Evolutionary conservation across 2,329 filamentous ascomycete species (phyloP).

Genomic region (Aspergillus puulaauensis): DNA sequence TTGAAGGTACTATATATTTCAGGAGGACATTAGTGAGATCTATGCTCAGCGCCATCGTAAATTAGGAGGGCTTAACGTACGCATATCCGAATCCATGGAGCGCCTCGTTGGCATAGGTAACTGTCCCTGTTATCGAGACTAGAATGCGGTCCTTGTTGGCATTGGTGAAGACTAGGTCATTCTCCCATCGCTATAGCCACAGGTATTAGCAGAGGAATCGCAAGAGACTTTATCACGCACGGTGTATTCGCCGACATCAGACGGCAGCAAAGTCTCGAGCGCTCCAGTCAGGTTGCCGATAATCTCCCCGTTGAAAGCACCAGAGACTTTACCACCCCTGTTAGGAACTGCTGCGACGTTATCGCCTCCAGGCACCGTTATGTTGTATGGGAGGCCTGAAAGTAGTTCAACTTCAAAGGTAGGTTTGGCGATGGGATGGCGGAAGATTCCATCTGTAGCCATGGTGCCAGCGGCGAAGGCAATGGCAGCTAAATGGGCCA

Average conservation of each 20-base stretch:
- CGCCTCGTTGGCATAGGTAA: constrained; percentile 4
- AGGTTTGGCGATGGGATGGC: background rate
- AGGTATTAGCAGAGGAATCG: background rate
- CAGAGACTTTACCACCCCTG: background rate
- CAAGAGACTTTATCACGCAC: background rate
- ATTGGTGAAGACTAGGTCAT: background rate
- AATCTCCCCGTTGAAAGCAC: background rate
- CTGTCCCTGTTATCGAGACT: background rate
- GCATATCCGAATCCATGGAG: constrained; percentile 3
- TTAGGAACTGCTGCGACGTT: background rate
- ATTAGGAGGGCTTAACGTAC: background rate
- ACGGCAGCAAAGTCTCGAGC: background rate
- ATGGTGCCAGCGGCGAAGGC: background rate
- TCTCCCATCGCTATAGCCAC: background rate
- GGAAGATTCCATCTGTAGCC: background rate
- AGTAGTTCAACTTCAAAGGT: constrained; percentile 1
- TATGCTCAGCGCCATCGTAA: background rate
- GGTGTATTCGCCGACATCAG: constrained; percentile 1
- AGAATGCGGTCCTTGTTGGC: background rate
- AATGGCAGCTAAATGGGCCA: background rate
- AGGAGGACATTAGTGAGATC: background rate
- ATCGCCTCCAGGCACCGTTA: background rate
- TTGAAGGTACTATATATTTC: background rate
- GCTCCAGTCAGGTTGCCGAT: background rate
- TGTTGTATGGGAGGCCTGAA: background rate